Evolutionary conservation across 768 basidiomycete species (phyloP).

Genomic region (Sutorius australiensis): DNA sequence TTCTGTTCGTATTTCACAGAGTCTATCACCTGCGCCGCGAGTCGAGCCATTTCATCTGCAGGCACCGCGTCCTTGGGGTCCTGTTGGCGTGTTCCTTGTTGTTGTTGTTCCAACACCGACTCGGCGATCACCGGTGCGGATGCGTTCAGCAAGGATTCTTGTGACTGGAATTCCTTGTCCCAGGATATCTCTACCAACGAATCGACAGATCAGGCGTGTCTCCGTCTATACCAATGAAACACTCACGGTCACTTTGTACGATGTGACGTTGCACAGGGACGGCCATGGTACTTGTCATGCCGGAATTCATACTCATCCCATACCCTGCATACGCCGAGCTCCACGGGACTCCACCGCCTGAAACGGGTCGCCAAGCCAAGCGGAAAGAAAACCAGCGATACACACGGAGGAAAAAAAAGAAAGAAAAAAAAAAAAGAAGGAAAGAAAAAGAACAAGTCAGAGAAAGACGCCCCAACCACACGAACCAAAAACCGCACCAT

Average conservation of each 20-base stretch:
- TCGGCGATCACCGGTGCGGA: constrained; percentile 10
- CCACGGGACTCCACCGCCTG: constrained; percentile 40
- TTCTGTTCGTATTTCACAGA: constrained; percentile 73
- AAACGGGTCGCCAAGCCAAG: neutral
- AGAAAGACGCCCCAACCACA: neutral
- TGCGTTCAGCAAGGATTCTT: constrained; percentile 41
- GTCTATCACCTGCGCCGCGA: constrained; percentile 74
- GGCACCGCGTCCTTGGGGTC: constrained; percentile 27
- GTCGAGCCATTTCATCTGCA: constrained; percentile 70
- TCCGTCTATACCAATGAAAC: neutral
- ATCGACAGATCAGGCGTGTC: neutral
- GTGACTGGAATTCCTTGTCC: constrained; percentile 64
- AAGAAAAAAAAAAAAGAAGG: too few species aligned
- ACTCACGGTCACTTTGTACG: constrained; percentile 44
- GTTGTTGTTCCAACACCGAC: constrained; percentile 10
- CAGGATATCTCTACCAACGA: constrained; percentile 35
- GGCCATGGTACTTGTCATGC: constrained; percentile 20
- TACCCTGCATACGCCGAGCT: constrained; percentile 35
- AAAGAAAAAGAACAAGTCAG: too few species aligned
- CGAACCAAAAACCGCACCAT: constrained; percentile 14
- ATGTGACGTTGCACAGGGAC: constrained; percentile 22
- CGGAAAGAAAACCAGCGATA: neutral
- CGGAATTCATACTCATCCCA: constrained; percentile 39
- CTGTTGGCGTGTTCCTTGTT: constrained; percentile 3
- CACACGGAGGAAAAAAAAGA: too few species aligned